Evolutionary conservation across 805 yeast genomes (phyloP), one percentile per base, ranked within the genome.

Genomic region (Torulaspora maleeae): DNA sequence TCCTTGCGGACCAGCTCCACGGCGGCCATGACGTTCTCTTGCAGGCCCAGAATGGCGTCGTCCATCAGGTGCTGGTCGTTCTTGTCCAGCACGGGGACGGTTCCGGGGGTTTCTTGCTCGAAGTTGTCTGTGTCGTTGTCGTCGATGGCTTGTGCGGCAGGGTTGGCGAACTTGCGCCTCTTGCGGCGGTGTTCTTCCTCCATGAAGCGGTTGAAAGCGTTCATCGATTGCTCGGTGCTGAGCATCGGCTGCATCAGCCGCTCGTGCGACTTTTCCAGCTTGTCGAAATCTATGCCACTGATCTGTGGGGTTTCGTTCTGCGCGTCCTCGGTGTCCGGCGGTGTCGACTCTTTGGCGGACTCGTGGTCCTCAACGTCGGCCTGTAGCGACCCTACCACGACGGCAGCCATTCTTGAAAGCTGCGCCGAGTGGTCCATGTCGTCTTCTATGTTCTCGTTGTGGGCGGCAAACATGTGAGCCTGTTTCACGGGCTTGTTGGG

Each of bases 1-100:
- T 52, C 25, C 10, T 22, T 22, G 25, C 25, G 55, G 8, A 52
- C 60, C 25, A 58, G 50, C 47, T 56, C 56, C 8, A 59, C 55
- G 2, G 62, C 61, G 3, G 60, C 60, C 53, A 61, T 53, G 4
- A 57, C 61, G 48, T 61, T 59, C 35, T 59, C 63, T 6, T 60
- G 66, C 3, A 63, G 42, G 38, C 55, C 50, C 20, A 53, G 29
- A 33, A 56, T 48, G 3, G 63, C 61, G 38, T 57, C 58, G 30
- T 59, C 58, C 45, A 61, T 56, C 9, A 49, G 38, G 34, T 38
- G 44, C 24, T 50, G 48, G 19, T 47, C 44, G 17, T 32, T 27
- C 29, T 40, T 27, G 27, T 51, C 47, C 20, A 53, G 37, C 3
- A 40, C 49, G 3, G 48, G 44, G 19, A 39, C 52, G 1, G 47